Evolutionary conservation across 768 basidiomycete species (phyloP).

Genomic region (Tylopilus vinaceipallidus): DNA sequence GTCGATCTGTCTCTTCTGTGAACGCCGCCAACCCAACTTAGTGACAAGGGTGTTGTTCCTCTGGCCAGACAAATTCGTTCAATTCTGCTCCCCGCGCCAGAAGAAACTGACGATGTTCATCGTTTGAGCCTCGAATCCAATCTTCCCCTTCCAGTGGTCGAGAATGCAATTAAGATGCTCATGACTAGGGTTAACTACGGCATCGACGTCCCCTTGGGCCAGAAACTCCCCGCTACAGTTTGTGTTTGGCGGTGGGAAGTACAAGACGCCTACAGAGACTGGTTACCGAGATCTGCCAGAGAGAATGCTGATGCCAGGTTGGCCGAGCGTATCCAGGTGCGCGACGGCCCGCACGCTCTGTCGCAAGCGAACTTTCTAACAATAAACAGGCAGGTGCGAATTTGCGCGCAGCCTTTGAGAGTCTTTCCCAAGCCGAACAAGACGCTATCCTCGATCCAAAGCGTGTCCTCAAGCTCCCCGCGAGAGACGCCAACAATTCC

Average conservation of each 20-base stretch:
- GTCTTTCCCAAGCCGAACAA: slow-evolving; percentile 56
- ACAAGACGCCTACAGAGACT: slow-evolving; percentile 51
- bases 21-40: slow-evolving; percentile 31
- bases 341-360: slow-evolving; percentile 15
- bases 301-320: slow-evolving; percentile 62
- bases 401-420: slow-evolving; percentile 52
- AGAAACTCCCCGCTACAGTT: slow-evolving; percentile 59
- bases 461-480: slow-evolving; percentile 33
- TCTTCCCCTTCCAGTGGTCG: slow-evolving; percentile 50
- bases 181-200: slow-evolving; percentile 82
- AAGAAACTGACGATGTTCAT: slow-evolving; percentile 47
- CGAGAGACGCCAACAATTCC: slow-evolving; percentile 34
- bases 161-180: slow-evolving; percentile 59
- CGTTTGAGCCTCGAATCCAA: slow-evolving; percentile 36
- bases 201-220: slow-evolving; percentile 48
- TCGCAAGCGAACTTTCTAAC: slow-evolving; percentile 2
- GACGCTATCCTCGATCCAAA: slow-evolving; percentile 55
- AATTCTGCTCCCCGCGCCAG: slow-evolving; percentile 61
- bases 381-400: slow-evolving; percentile 54
- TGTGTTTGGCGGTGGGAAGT: slow-evolving; percentile 90
- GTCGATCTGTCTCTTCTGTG: not conserved
- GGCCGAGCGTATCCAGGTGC: slow-evolving; percentile 64
- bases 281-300: slow-evolving; percentile 64
- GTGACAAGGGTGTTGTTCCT: slow-evolving; percentile 65
- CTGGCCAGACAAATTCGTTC: slow-evolving; percentile 71